Percentiles rank a stretch among this genome's conserved stretches.
phyloP scores from a whole-genome alignment of 1,139 yeast species.

The Pichia sp. region DNA sequence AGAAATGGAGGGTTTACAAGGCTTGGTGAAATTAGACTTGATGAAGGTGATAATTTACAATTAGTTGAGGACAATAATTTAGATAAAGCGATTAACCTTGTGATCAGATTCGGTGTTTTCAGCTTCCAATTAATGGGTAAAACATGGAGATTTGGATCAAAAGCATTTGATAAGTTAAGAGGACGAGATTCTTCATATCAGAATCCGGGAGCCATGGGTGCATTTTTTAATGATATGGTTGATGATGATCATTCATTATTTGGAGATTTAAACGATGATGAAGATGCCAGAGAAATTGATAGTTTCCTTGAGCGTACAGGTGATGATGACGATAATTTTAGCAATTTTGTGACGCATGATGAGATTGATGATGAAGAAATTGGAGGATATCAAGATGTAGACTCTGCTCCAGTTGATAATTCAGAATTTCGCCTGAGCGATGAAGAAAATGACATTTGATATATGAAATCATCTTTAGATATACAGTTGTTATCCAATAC shows the following conservation, averaged over 20 bases:
- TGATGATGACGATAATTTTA: conserved; percentile 18
- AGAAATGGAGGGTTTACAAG: conserved; percentile 76
- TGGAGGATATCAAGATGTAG: conserved; percentile 7
- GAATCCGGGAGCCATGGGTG: conserved; percentile 32
- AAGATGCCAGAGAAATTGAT: conserved; percentile 37
- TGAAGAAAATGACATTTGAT: conserved; percentile 4
- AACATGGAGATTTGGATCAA: conserved; percentile 37
- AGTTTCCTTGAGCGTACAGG: conserved; percentile 27
- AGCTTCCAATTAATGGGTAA: conserved; percentile 41
- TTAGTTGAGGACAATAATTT: conserved; percentile 63
- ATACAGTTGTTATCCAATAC: too few relatives aligned
- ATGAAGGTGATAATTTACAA: conserved; percentile 55
- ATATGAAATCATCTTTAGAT: too few relatives aligned
- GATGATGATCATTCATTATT: conserved; percentile 35
- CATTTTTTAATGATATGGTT: conserved; percentile 38
- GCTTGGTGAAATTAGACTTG: conserved; percentile 82
- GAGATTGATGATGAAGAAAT: conserved; percentile 9
- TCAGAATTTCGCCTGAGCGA: conserved; percentile 13
- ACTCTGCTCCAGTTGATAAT: neutral
- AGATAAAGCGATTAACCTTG: conserved; percentile 55
- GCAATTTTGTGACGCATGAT: conserved; percentile 12
- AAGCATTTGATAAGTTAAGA: conserved; percentile 32
- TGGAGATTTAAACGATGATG: conserved; percentile 42
- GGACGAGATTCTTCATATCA: conserved; percentile 23
- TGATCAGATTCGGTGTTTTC: conserved; percentile 52